These are phyloP conservation scores for Beta corolliflora DNA, from an alignment of 179 eudicot species.

Conservation along the genomic window DNA sequence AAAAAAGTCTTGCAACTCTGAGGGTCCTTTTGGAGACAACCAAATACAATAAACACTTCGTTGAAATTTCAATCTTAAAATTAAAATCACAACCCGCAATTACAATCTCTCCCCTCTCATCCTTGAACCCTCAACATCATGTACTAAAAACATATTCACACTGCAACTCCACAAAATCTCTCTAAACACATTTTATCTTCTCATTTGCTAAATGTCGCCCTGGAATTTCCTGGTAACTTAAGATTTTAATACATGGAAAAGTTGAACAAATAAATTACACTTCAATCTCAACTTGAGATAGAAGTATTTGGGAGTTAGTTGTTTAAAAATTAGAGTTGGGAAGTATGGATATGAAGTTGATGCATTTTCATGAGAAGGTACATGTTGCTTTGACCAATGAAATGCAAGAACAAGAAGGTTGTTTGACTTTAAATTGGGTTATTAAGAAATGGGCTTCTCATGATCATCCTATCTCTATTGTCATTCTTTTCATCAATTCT, in stretches of 20 bases:
- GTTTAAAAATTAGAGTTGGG: not conserved
- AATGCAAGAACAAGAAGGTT: constrained; percentile 56
- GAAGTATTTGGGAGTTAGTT: not conserved
- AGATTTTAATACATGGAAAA: not conserved
- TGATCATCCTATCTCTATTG: constrained; percentile 46
- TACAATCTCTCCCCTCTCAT: not conserved
- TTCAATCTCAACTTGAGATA: not conserved
- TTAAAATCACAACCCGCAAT: constrained; percentile 12
- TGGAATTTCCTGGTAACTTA: too few species aligned
- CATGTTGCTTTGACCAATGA: constrained; percentile 68
- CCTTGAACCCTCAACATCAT: not conserved
- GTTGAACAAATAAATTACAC: too few species aligned
- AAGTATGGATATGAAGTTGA: constrained; percentile 11
- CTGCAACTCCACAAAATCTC: constrained; percentile 7
- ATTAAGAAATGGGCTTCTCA: constrained; percentile 58
- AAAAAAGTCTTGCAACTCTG: too few species aligned
- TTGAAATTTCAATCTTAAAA: constrained; percentile 17
- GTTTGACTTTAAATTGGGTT: constrained; percentile 65
- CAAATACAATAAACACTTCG: not conserved
- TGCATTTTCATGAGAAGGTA: constrained; percentile 52
- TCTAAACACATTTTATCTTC: not conserved
- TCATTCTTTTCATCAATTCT: constrained; percentile 54
- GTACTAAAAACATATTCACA: constrained; percentile 10
- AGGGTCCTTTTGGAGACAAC: too few species aligned
- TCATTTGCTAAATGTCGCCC: too few species aligned